These are phyloP conservation scores for Symbiotaphrina buchneri DNA, from an alignment of 495 filamentous ascomycete genomes.

Conservation along the genomic window DNA sequence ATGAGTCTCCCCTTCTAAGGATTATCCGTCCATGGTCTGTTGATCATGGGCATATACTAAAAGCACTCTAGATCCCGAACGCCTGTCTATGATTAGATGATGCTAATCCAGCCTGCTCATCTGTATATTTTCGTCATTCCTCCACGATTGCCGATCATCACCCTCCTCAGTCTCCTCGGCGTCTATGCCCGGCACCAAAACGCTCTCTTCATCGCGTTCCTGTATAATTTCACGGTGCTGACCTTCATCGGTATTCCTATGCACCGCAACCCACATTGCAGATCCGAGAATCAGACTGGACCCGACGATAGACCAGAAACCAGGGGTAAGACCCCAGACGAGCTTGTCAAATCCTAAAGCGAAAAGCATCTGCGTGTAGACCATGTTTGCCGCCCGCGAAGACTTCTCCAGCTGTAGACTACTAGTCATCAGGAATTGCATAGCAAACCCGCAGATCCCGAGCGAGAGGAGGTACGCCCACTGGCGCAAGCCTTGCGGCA, in stretches of 20 bases:
- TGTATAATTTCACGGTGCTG: too few species aligned
- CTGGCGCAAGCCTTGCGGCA: conserved; percentile 37
- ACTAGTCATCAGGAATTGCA: conserved; percentile 75
- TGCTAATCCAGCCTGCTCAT: too few species aligned
- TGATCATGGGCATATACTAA: too few species aligned
- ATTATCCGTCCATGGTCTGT: too few species aligned
- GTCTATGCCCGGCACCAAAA: too few species aligned
- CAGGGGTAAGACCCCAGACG: conserved; percentile 51
- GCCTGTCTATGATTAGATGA: too few species aligned
- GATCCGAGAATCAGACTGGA: conserved; percentile 60
- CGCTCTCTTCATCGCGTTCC: too few species aligned
- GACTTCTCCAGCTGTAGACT: conserved; percentile 45
- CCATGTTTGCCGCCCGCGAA: conserved; percentile 59
- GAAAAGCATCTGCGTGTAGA: conserved; percentile 85
- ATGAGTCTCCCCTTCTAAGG: too few species aligned
- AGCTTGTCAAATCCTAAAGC: conserved; percentile 62
- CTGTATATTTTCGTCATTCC: too few species aligned
- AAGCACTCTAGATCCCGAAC: too few species aligned
- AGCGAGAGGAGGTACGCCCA: conserved; percentile 51
- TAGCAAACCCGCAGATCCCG: conserved; percentile 54
- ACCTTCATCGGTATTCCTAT: conserved; percentile 9
- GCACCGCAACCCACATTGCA: conserved; percentile 57
- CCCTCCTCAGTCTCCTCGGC: too few species aligned
- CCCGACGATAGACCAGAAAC: conserved; percentile 41
- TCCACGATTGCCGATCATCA: too few species aligned